These are phyloP conservation scores for Aureobasidium sp. DNA, from an alignment of 2,329 filamentous ascomycete species.

Conservation along the genomic window DNA sequence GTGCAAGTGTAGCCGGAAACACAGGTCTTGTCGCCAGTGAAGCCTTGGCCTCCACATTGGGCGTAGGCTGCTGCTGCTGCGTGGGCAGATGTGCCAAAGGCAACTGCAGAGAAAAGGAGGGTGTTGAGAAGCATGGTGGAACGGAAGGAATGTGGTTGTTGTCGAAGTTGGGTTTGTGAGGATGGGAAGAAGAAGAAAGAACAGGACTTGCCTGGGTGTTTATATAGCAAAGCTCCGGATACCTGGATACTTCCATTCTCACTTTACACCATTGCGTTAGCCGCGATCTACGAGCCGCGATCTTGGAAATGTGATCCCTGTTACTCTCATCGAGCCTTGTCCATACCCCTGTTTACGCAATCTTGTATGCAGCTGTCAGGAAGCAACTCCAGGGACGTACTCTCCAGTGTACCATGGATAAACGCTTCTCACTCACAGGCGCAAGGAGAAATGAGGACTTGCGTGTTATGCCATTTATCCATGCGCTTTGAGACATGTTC, in stretches of 20 bases:
- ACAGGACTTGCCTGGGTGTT: not conserved
- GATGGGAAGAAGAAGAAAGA: not conserved
- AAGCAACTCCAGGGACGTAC: not conserved
- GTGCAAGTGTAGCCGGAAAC: constrained; percentile 28
- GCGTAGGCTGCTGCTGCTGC: constrained; percentile 22
- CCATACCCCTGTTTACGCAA: not conserved
- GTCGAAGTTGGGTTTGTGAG: not conserved
- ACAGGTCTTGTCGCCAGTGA: constrained; percentile 28
- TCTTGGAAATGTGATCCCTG: not conserved
- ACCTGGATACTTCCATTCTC: not conserved
- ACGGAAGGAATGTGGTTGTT: not conserved
- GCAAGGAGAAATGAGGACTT: not conserved
- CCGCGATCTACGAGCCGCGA: not conserved
- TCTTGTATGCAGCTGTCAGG: not conserved
- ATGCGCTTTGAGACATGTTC: not conserved
- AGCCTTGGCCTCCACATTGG: constrained; percentile 29
- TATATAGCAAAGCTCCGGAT: not conserved
- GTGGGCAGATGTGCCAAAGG: constrained; percentile 6
- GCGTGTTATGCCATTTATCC: not conserved
- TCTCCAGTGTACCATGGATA: not conserved
- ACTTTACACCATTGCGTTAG: not conserved
- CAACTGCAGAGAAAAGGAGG: not conserved
- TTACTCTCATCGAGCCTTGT: not conserved
- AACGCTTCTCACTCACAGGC: not conserved
- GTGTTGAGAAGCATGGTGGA: constrained; percentile 4